These are phyloP conservation scores for Yarrowia alimentaria DNA, from an alignment of 805 yeast genomes.

Conservation along the genomic window DNA sequence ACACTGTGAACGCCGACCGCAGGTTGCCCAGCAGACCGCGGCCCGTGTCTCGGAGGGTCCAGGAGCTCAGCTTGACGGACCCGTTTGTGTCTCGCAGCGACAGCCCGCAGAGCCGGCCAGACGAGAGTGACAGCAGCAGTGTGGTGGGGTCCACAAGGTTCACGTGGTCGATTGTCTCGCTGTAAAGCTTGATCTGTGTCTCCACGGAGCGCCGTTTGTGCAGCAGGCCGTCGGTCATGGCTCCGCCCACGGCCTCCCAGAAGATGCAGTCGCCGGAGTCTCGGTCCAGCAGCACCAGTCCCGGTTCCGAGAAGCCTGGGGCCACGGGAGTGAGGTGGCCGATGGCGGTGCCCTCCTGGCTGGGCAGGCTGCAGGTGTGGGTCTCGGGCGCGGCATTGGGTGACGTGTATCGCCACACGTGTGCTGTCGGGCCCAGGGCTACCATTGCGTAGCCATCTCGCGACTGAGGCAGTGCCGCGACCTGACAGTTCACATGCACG, in stretches of 20 bases:
- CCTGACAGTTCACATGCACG: conserved; percentile 25
- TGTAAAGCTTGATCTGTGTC: conserved; percentile 35
- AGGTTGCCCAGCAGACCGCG: conserved; percentile 20
- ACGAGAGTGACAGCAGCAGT: conserved; percentile 6
- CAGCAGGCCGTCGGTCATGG: conserved; percentile 24
- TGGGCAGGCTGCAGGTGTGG: conserved; percentile 1
- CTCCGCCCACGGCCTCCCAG: conserved; percentile 21
- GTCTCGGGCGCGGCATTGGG: conserved; percentile 45
- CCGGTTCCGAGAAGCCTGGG: conserved; percentile 64
- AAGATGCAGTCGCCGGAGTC: conserved; percentile 5
- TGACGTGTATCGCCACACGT: conserved; percentile 68
- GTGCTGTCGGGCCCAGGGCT: conserved; percentile 50
- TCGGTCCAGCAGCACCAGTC: conserved; percentile 49
- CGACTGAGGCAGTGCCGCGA: too few relatives aligned
- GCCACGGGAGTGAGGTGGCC: conserved; percentile 59
- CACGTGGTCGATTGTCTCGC: conserved; percentile 17
- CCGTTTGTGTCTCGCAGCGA: conserved; percentile 15
- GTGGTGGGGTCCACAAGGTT: conserved; percentile 9
- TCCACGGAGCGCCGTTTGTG: conserved; percentile 54
- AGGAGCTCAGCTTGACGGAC: conserved; percentile 6
- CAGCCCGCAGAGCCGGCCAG: conserved; percentile 10
- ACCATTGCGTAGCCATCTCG: conserved; percentile 53
- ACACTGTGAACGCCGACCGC: conserved; percentile 8
- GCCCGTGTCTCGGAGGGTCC: conserved; percentile 17
- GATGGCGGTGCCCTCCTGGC: conserved; percentile 28